Conservation (phyloP, 805 yeast species). For the Zygosaccharomyces siamensis region DNA sequence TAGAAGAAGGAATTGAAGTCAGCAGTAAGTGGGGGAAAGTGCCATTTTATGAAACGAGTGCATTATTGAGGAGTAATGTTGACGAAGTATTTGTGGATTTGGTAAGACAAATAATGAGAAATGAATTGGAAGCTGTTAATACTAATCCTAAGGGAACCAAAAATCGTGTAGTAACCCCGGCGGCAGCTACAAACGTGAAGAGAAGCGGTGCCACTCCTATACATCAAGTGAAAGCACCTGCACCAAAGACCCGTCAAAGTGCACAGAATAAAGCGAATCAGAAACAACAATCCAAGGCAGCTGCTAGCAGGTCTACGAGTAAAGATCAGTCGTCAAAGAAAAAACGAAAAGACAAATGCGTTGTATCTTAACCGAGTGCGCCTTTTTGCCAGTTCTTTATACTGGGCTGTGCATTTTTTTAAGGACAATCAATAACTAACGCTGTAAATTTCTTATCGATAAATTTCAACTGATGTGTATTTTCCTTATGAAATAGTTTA, state of each 20-base stretch:
- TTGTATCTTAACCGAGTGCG: not conserved
- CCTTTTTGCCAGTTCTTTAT: too few species aligned
- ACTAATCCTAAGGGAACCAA: slow-evolving; percentile 1
- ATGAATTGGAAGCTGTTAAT: slow-evolving; percentile 28
- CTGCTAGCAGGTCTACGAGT: slow-evolving; percentile 1
- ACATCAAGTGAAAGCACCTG: not conserved
- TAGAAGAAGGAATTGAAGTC: slow-evolving; percentile 77
- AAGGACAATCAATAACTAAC: slow-evolving; percentile 1
- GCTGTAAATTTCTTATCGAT: not conserved
- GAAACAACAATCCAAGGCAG: slow-evolving; percentile 1
- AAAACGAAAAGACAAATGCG: slow-evolving; percentile 24
- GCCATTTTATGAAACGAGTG: slow-evolving; percentile 90
- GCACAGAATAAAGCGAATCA: slow-evolving; percentile 3
- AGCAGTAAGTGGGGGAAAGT: slow-evolving; percentile 85
- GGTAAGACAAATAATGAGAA: slow-evolving; percentile 70
- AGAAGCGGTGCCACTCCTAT: not conserved
- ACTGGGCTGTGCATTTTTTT: slow-evolving; percentile 8
- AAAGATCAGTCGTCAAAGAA: slow-evolving; percentile 8
- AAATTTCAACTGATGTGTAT: too few species aligned
- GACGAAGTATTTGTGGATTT: slow-evolving; percentile 87
- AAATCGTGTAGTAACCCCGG: not conserved
- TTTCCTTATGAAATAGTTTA: too few species aligned
- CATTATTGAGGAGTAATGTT: slow-evolving; percentile 83
- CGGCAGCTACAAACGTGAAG: slow-evolving; percentile 1
- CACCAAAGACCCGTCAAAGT: slow-evolving; percentile 1